A percentile compares a stretch with the other conserved stretches of the same genome.
Conservation (phyloP, 2,329 filamentous ascomycete genomes). For the Aspergillus phoenicis region DNA sequence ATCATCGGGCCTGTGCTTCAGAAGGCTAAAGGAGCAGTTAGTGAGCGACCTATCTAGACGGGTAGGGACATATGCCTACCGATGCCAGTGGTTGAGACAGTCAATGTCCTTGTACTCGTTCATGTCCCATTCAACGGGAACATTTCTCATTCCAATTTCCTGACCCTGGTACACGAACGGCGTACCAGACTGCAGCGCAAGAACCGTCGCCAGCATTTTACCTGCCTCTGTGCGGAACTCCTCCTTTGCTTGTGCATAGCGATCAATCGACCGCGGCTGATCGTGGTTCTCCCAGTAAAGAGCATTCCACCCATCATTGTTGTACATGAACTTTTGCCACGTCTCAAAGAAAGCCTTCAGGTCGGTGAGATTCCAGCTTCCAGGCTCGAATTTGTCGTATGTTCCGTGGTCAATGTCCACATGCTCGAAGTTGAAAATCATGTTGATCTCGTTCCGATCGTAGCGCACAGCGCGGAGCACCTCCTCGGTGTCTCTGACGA, state of each 20-base stretch:
- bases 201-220: constrained; percentile 63
- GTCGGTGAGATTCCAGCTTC: constrained; percentile 53
- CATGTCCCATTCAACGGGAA: constrained; percentile 63
- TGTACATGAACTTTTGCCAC: constrained; percentile 63
- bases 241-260: constrained; percentile 56
- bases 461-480: constrained; percentile 58
- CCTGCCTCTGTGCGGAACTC: constrained; percentile 54
- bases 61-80: constrained; percentile 12
- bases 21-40: constrained; percentile 29
- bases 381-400: constrained; percentile 54
- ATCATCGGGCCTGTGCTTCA: constrained; percentile 32
- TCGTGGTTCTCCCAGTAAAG: constrained; percentile 69
- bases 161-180: constrained; percentile 71
- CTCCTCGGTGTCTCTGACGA: constrained; percentile 51
- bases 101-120: constrained; percentile 71
- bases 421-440: constrained; percentile 74
- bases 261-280: constrained; percentile 62
- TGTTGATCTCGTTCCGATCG: constrained; percentile 63
- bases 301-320: constrained; percentile 65
- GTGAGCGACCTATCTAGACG: not conserved
- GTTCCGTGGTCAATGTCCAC: constrained; percentile 61
- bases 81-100: constrained; percentile 59
- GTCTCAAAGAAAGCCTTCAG: constrained; percentile 58
- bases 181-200: constrained; percentile 62
- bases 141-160: constrained; percentile 68